A percentile compares a stretch with the other conserved stretches of the same genome.
Conservation (phyloP, 2,329 filamentous ascomycete genomes). For the Phoma sp. region DNA sequence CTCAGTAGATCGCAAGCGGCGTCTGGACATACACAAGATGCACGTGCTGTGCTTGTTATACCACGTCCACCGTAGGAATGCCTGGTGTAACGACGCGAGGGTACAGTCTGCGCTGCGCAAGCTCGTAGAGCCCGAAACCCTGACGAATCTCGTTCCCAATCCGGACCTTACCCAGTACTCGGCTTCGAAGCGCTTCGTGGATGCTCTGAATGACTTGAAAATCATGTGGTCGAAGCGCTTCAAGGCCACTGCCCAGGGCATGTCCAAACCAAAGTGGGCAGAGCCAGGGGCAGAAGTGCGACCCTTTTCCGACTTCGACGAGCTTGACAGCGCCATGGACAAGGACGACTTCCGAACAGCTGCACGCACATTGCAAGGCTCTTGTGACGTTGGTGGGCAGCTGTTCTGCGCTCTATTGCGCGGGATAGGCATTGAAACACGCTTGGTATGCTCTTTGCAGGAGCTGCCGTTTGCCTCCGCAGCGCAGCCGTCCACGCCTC, state of each 20-base stretch:
- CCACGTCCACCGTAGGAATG: conserved; percentile 78
- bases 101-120: conserved; percentile 64
- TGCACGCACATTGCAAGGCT: conserved; percentile 75
- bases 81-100: conserved; percentile 82
- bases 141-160: conserved; percentile 72
- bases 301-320: conserved; percentile 56
- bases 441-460: conserved; percentile 90
- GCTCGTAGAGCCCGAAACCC: conserved; percentile 69
- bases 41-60: conserved; percentile 84
- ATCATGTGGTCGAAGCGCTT: conserved; percentile 74
- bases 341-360: conserved; percentile 75
- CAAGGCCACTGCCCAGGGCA: conserved; percentile 64
- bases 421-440: conserved; percentile 77
- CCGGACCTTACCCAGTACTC: conserved; percentile 74
- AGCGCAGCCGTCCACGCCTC: conserved; percentile 39
- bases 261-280: conserved; percentile 68
- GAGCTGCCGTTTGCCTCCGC: conserved; percentile 70
- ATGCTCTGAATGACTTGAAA: conserved; percentile 74
- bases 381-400: conserved; percentile 87
- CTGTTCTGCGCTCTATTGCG: conserved; percentile 88
- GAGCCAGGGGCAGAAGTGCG: conserved; percentile 68
- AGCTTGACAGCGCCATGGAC: conserved; percentile 72
- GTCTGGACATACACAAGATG: conserved; percentile 82
- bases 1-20: conserved; percentile 63
- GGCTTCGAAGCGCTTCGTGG: conserved; percentile 76